Evolutionary conservation across 1,139 yeast genomes (phyloP).

Genomic region (Starmera stellimalicola): DNA sequence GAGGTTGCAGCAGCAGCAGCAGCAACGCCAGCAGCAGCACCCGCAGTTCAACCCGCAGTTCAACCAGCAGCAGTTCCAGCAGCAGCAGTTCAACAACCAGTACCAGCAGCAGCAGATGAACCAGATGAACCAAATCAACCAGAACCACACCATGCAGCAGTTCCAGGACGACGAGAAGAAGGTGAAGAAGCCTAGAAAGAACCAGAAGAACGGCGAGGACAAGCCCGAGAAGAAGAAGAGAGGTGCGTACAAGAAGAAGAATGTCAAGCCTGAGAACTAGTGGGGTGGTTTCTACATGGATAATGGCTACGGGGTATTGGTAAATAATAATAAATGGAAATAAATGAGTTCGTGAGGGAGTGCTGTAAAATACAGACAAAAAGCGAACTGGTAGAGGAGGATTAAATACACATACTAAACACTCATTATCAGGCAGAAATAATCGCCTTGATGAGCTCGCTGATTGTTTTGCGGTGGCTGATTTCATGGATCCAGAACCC

Average conservation of each 20-base stretch:
- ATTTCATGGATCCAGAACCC: constrained; percentile 87
- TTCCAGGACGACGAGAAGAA: constrained; percentile 10
- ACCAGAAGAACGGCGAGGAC: constrained; percentile 3
- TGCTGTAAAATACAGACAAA: too few relatives aligned
- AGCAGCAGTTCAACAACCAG: constrained; percentile 10
- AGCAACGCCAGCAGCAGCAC: constrained; percentile 16
- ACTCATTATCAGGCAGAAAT: too few relatives aligned
- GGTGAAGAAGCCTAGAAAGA: constrained; percentile 12
- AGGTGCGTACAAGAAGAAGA: constrained; percentile 21
- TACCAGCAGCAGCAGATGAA: constrained; percentile 4
- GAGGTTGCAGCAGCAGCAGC: constrained; percentile 5
- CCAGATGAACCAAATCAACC: constrained; percentile 1
- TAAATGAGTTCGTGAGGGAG: too few relatives aligned
- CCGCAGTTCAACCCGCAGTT: constrained; percentile 14
- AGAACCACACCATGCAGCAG: constrained; percentile 19
- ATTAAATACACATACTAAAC: too few relatives aligned
- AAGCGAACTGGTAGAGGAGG: too few relatives aligned
- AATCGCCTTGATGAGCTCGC: constrained; percentile 48
- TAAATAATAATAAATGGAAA: too few relatives aligned
- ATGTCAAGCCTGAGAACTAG: too few relatives aligned
- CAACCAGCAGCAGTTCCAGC: constrained; percentile 9
- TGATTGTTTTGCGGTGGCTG: constrained; percentile 57
- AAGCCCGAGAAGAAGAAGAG: constrained; percentile 20
- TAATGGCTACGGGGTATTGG: too few relatives aligned
- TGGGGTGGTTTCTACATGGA: too few relatives aligned